Evolutionary conservation across 1,139 yeast genomes (phyloP).

Genomic region (Saccharomyces pastorianus): DNA sequence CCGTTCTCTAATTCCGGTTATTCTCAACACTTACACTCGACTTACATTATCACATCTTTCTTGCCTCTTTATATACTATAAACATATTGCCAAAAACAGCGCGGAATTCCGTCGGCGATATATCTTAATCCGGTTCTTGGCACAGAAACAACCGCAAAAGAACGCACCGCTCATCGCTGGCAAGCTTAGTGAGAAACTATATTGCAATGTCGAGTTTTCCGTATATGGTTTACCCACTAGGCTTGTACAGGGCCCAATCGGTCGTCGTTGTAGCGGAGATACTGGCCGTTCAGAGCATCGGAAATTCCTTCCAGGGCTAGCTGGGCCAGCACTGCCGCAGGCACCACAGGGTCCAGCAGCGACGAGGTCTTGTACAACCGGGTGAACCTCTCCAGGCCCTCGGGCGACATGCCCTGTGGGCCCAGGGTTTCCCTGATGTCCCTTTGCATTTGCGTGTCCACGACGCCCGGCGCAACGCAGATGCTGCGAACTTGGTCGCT

Average conservation of each 20-base stretch:
- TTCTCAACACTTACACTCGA: too few species aligned
- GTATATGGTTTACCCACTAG: not conserved
- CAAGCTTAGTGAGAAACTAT: too few species aligned
- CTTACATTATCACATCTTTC: too few species aligned
- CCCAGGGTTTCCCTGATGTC: conserved; percentile 59
- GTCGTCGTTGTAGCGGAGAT: conserved; percentile 50
- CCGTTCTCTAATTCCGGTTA: too few species aligned
- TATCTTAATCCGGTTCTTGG: not conserved
- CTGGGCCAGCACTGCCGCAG: conserved; percentile 61
- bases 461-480: conserved; percentile 88
- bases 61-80: too few species aligned
- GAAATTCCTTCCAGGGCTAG: conserved; percentile 55
- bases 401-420: conserved; percentile 44
- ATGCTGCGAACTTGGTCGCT: conserved; percentile 40
- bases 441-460: conserved; percentile 77
- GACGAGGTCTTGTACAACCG: conserved; percentile 48
- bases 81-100: conserved; percentile 34
- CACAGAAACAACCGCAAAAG: not conserved
- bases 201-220: not conserved
- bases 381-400: conserved; percentile 49
- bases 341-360: conserved; percentile 57
- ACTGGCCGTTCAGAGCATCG: conserved; percentile 50
- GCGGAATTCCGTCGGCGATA: not conserved
- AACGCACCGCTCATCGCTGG: not conserved
- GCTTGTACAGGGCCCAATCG: not conserved